Base-by-base conservation (phyloP, 768 basidiomycete species). In the Chlorophyllum brunneum region DNA sequence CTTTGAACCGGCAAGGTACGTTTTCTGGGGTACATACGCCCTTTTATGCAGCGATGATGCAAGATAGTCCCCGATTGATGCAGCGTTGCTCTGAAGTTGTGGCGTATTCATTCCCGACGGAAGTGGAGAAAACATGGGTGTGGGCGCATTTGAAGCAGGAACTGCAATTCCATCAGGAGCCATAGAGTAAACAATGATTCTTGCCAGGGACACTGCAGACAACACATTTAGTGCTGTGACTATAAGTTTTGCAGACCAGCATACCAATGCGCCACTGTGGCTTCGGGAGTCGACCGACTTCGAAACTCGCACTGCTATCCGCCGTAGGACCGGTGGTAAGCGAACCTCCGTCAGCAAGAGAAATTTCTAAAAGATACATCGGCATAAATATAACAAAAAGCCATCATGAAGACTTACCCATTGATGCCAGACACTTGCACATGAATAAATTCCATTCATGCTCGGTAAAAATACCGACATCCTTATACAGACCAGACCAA, bases 131-230 rank as follows among this genome's bases (percentile, higher is more conserved):
- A 84, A 82, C 33, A 81, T 62, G 1, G 93, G 92, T 0, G 92
- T 94, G 1, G 83, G 77, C 2, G 77, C 73, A 54, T 74, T 81
- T 0, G 91, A 91, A 0, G 74, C 63, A 0, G 81, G 78, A 2
- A 76, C 69, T 33, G 83, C 73, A 18, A 72, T 55, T 9, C 83
- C 76, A 61, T 90, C 87, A 2, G 75, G 74, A 0, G 83, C 75
- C 85, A 97, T 94, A 3, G 90, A 93, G 67, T 92, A 93, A 2
- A 95, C 86, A 53, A 95, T 86, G 51, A 94, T 85, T 31, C 82
- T 79, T 9, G 93, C 91, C 45, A 95, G 70, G 9, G 89, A 91
- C 41, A 81, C 88, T 90, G 57, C 18, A 54, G 10, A 30, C 20
- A 33, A 10, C 20, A 4, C 16, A 20, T 55, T 59, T 45, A 63